Evolutionary conservation across 768 basidiomycete species (phyloP).

Genomic region (Kwoniella heveanensis): DNA sequence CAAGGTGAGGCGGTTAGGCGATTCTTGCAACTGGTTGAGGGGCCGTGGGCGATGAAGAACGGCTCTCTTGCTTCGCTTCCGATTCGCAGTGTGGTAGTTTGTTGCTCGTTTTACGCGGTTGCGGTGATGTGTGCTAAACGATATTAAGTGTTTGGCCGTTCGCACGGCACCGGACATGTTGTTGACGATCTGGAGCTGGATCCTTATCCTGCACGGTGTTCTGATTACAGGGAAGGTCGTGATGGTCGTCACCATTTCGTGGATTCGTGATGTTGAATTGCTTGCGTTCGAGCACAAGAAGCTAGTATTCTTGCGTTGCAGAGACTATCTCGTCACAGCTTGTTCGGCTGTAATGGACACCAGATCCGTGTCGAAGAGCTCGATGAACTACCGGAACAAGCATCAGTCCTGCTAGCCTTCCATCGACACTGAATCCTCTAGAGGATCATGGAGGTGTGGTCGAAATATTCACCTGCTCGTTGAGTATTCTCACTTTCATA

Average conservation of each 20-base stretch:
- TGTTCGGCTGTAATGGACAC: constrained; percentile 48
- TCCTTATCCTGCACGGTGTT: too few species aligned
- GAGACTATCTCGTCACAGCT: constrained; percentile 13
- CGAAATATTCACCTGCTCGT: constrained; percentile 56
- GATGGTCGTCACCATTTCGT: neutral
- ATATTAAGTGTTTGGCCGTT: too few species aligned
- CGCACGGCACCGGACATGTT: too few species aligned
- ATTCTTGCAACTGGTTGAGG: too few species aligned
- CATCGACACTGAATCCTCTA: neutral
- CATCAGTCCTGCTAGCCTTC: neutral
- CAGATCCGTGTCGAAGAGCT: constrained; percentile 57
- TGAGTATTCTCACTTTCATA: constrained; percentile 55
- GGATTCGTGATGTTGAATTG: neutral
- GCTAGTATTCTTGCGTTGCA: neutral
- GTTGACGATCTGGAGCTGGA: too few species aligned
- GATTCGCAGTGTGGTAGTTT: too few species aligned
- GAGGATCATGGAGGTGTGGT: neutral
- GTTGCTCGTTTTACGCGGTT: too few species aligned
- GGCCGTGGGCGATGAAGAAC: too few species aligned
- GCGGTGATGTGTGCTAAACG: too few species aligned
- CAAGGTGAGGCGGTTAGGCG: too few species aligned
- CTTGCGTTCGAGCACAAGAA: neutral
- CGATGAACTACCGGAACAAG: constrained; percentile 53
- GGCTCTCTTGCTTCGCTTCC: too few species aligned
- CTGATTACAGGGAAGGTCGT: too few species aligned